phyloP scores from a whole-genome alignment of 192 early-diverging fungal genomes.

The Backusella westeae region DNA sequence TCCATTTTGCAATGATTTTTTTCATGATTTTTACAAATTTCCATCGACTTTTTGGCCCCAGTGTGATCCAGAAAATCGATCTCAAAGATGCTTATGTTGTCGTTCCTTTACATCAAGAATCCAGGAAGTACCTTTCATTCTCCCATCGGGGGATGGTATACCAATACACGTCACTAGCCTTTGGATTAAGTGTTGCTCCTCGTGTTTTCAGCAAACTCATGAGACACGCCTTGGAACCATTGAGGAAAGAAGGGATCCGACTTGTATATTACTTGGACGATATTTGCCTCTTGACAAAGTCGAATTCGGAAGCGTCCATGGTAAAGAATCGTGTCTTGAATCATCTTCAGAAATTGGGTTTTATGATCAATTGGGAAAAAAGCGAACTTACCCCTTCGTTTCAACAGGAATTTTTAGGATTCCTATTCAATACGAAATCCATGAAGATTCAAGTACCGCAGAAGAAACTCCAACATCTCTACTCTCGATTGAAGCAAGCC shows the following conservation, averaged over 20 bases:
- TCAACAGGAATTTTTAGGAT: too few species aligned
- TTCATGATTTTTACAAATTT: too few species aligned
- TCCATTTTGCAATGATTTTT: too few species aligned
- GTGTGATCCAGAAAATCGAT: slow-evolving; percentile 6
- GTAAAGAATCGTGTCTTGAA: background rate
- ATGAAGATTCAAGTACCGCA: too few species aligned
- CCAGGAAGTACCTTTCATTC: background rate
- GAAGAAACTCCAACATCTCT: background rate
- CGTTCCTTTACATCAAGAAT: background rate
- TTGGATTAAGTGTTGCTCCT: slow-evolving; percentile 6
- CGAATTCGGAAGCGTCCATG: background rate
- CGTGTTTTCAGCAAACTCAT: slow-evolving; percentile 6
- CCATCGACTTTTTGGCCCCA: too few species aligned
- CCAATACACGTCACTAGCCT: background rate
- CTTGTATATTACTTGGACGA: too few species aligned
- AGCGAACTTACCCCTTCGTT: too few species aligned
- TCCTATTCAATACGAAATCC: too few species aligned
- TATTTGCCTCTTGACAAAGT: background rate
- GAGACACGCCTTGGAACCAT: background rate
- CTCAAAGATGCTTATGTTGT: slow-evolving; percentile 3
- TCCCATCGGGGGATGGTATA: background rate
- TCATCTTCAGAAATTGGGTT: background rate
- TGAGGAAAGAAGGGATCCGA: too few species aligned
- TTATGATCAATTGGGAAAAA: too few species aligned
- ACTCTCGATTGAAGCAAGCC: background rate